These are phyloP conservation scores for Margaritispora aquatica DNA, from an alignment of 495 filamentous ascomycete species.

Conservation along the genomic window DNA sequence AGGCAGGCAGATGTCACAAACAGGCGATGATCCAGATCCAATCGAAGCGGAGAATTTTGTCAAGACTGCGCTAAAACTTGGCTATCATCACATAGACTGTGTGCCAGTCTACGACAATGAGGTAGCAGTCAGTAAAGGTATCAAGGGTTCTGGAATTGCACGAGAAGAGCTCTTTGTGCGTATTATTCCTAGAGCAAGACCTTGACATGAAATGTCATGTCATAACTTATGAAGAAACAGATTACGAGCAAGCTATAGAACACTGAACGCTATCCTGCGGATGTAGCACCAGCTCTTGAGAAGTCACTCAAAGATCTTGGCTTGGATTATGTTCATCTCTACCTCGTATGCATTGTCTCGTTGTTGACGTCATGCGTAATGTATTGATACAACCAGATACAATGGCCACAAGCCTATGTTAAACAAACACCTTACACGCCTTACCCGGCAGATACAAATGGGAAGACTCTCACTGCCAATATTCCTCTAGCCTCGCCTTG, in stretches of 20 bases:
- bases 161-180: conserved; percentile 71
- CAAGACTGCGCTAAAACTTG: conserved; percentile 45
- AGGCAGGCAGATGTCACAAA: background rate
- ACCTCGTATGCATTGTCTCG: conserved; percentile 36
- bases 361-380: no score
- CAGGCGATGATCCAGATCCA: conserved; percentile 33
- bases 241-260: conserved; percentile 77
- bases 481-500: conserved; percentile 24
- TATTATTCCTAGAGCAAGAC: background rate
- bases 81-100: conserved; percentile 56
- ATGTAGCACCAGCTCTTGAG: background rate
- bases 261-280: background rate
- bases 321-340: conserved; percentile 52
- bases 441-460: conserved; percentile 21
- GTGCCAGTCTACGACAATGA: conserved; percentile 53
- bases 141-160: conserved; percentile 54
- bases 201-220: background rate
- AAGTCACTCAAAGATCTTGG: background rate
- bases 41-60: conserved; percentile 50
- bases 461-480: background rate
- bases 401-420: conserved; percentile 51
- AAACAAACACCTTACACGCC: background rate
- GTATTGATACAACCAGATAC: conserved; percentile 37
- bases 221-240: background rate
- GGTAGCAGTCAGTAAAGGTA: conserved; percentile 54